A percentile compares a stretch with the other conserved stretches of the same genome.
Conservation (phyloP, 306 rosid genomes). For the Rosa chinensis region DNA sequence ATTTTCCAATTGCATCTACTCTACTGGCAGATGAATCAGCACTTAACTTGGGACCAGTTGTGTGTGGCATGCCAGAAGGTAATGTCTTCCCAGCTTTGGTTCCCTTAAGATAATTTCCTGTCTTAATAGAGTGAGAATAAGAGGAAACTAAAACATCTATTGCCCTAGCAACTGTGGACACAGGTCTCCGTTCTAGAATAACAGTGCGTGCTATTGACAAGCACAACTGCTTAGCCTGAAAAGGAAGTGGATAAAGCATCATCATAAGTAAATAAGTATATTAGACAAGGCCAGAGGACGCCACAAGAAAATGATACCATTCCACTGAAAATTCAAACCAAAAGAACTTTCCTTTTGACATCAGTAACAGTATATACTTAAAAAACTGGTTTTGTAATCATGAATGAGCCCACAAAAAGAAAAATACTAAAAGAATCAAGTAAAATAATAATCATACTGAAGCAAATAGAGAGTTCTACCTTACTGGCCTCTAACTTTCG, state of each 20-base stretch:
- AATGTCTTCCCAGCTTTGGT: constrained; percentile 56
- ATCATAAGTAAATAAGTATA: constrained; percentile 7
- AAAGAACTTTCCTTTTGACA: not conserved
- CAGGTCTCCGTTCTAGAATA: constrained; percentile 82
- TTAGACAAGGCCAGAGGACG: constrained; percentile 9
- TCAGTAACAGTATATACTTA: not conserved
- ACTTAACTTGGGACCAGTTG: constrained; percentile 32
- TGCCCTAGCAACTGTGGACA: constrained; percentile 71
- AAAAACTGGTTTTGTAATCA: constrained; percentile 15
- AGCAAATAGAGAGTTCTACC: constrained; percentile 40
- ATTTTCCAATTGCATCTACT: constrained; percentile 50
- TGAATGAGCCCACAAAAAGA: not conserved
- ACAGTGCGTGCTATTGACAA: constrained; percentile 66
- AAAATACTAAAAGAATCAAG: not conserved
- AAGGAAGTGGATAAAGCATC: constrained; percentile 22
- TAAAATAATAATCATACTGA: constrained; percentile 6
- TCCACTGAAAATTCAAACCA: constrained; percentile 15
- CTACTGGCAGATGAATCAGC: constrained; percentile 48
- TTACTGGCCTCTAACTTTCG: constrained; percentile 79
- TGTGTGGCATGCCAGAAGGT: constrained; percentile 50
- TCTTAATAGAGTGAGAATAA: constrained; percentile 63
- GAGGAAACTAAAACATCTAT: constrained; percentile 75
- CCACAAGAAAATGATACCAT: not conserved
- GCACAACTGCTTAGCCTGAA: constrained; percentile 93
- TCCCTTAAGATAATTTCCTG: constrained; percentile 56